Evolutionary conservation across 352 stramenopile genomes (phyloP), one percentile per base, ranked within the genome.

Genomic region (Globisporangium rhizosaccharum): DNA sequence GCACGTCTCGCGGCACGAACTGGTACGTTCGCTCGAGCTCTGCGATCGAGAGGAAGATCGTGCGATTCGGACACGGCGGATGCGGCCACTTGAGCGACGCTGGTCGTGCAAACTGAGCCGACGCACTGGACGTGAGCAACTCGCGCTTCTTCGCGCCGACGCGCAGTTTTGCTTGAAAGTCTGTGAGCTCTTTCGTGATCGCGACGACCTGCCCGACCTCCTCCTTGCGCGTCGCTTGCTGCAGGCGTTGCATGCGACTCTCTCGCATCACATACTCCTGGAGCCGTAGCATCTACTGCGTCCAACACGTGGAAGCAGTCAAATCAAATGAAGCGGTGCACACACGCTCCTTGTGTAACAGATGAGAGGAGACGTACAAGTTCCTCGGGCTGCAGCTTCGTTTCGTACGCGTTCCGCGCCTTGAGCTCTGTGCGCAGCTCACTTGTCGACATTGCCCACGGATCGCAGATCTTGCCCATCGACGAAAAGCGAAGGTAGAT

Each of bases 371-470:
- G 18, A 52, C 63, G 59, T 56, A 87, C 76, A 47, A 91, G 70
- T 45, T 91, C 67, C 41, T 91, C 79, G 4, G 82, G 82, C 57
- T 85, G 77, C 51, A 86, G 59, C 17, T 86, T 86, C 30, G 76
- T 59, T 51, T 82, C 67, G 66, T 91, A 92, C 2, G 77, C 77
- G 18, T 80, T 71, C 14, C 79, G 71, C 18, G 62, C 56, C 42
- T 85, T 74, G 6, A 92, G 68, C 45, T 88, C 79, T 10, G 71
- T 49, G 1, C 79, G 75, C 10, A 92, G 62, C 36, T 92, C 82
- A 53, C 79, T 92, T 15, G 79, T 88, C 18, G 79, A 88, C 79
- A 92, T 88, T 7, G 79, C 82, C 72, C 77, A 92, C 11, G 82
- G 77, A 45, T 88, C 79, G 28, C 67, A 79, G 37, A 92, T 76